Conservation (phyloP, 192 early-diverging fungal genomes). For the Thoreauomyces humboldtii region DNA sequence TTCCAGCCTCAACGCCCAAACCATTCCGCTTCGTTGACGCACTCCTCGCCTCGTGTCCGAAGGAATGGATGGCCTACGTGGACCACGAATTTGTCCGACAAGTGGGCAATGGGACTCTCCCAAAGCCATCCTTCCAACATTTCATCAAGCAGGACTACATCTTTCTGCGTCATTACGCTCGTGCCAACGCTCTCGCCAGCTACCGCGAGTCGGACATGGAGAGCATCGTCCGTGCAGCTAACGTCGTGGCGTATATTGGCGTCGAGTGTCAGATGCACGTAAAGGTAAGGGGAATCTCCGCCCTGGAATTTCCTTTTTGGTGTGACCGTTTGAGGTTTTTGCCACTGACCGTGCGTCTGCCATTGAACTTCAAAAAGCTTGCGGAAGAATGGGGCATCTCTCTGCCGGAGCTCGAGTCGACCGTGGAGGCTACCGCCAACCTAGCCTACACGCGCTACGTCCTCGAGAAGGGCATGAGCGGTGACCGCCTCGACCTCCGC, state of each 20-base stretch:
- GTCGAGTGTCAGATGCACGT: constrained; percentile 69
- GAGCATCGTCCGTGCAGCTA: constrained; percentile 56
- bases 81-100: constrained; percentile 73
- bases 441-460: constrained; percentile 84
- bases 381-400: constrained; percentile 76
- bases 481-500: constrained; percentile 72
- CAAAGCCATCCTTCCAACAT: constrained; percentile 65
- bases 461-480: constrained; percentile 59
- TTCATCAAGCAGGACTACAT: constrained; percentile 85
- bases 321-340: too few relatives aligned
- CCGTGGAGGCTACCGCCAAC: constrained; percentile 71
- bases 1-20: constrained; percentile 1
- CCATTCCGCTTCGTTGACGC: constrained; percentile 27
- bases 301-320: neutral
- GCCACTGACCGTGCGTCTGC: neutral
- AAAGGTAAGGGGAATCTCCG: constrained; percentile 36
- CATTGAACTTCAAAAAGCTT: constrained; percentile 39
- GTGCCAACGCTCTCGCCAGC: constrained; percentile 70
- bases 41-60: constrained; percentile 47
- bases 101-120: constrained; percentile 72
- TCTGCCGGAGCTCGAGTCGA: constrained; percentile 59
- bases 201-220: constrained; percentile 65
- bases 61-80: constrained; percentile 66
- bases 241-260: constrained; percentile 65
- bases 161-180: constrained; percentile 76